These are phyloP conservation scores for Cubamyces lactineus DNA, from an alignment of 768 basidiomycete genomes.

Conservation along the genomic window DNA sequence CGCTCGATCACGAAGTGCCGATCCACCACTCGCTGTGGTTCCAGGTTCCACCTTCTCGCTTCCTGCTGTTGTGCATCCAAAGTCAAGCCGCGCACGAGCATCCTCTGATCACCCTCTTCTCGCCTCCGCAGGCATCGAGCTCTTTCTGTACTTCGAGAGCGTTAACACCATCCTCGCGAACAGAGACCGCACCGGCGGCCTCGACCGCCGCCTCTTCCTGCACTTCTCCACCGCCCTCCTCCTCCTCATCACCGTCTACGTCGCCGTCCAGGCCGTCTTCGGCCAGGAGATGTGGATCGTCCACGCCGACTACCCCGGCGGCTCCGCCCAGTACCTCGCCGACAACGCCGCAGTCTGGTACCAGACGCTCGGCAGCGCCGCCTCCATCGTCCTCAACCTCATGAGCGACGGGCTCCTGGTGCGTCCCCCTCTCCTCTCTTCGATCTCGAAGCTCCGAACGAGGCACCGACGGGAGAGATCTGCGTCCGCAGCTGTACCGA, in stretches of 20 bases:
- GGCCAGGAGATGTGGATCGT: conserved; percentile 44
- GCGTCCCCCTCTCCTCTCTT: not conserved
- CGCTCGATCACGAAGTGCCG: not conserved
- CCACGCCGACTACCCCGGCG: conserved; percentile 39
- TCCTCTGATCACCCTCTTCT: too few relatives aligned
- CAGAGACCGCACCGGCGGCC: not conserved
- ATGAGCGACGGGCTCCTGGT: conserved; percentile 46
- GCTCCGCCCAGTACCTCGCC: conserved; percentile 38
- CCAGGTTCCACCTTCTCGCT: too few relatives aligned
- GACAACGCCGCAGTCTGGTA: conserved; percentile 35
- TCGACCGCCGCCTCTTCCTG: conserved; percentile 11
- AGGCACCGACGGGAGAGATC: not conserved
- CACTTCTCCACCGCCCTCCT: conserved; percentile 33
- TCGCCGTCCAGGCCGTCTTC: conserved; percentile 36
- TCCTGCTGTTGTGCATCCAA: too few relatives aligned
- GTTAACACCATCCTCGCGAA: conserved; percentile 24
- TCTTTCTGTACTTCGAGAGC: conserved; percentile 33
- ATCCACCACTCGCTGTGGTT: too few relatives aligned
- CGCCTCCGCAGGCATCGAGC: conserved; percentile 29
- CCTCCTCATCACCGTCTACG: conserved; percentile 37
- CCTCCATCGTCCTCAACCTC: conserved; percentile 35
- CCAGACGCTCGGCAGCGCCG: conserved; percentile 35
- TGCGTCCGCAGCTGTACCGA: conserved; percentile 40
- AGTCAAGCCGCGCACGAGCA: too few relatives aligned
- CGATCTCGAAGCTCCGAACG: not conserved